A percentile compares a stretch with the other conserved stretches of the same genome.
phyloP scores from a whole-genome alignment of 495 filamentous ascomycete species.

The Apodospora peruviana region DNA sequence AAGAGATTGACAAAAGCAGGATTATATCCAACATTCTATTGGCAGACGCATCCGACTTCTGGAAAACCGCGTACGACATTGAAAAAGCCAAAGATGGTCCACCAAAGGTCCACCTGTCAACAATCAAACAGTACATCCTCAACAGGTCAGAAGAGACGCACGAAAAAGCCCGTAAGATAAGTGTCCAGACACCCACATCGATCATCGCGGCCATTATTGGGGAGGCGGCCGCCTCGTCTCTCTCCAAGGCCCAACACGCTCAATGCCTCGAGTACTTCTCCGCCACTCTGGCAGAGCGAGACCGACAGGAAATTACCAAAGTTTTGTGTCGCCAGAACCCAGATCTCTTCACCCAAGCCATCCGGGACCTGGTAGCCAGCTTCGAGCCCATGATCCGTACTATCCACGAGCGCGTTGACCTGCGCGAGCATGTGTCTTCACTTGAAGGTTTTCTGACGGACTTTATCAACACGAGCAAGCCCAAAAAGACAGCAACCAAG shows the following conservation, averaged over 20 bases:
- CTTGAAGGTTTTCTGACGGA: conserved; percentile 55
- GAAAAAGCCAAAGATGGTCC: conserved; percentile 45
- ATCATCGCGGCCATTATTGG: conserved; percentile 49
- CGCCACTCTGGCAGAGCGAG: conserved; percentile 51
- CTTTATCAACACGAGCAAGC: conserved; percentile 46
- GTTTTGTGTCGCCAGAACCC: conserved; percentile 52
- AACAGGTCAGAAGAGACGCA: conserved; percentile 30
- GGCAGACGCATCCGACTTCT: conserved; percentile 56
- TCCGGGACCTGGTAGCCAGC: conserved; percentile 50
- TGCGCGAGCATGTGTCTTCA: conserved; percentile 52
- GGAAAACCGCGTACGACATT: conserved; percentile 47
- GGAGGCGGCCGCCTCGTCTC: conserved; percentile 14
- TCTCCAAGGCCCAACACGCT: conserved; percentile 47
- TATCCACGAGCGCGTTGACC: conserved; percentile 58
- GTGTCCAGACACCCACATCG: conserved; percentile 23
- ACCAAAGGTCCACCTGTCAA: conserved; percentile 40
- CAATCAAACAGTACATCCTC: conserved; percentile 44
- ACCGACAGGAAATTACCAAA: conserved; percentile 54
- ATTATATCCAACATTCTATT: conserved; percentile 58
- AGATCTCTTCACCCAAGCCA: conserved; percentile 52
- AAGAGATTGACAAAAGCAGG: conserved; percentile 26
- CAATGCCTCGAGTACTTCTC: conserved; percentile 55
- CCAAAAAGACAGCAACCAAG: conserved; percentile 14
- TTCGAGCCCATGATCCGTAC: conserved; percentile 63
- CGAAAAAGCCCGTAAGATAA: neutral